Base-by-base conservation (phyloP, 2,329 filamentous ascomycete species). In the Sordariomycetes sp. region DNA sequence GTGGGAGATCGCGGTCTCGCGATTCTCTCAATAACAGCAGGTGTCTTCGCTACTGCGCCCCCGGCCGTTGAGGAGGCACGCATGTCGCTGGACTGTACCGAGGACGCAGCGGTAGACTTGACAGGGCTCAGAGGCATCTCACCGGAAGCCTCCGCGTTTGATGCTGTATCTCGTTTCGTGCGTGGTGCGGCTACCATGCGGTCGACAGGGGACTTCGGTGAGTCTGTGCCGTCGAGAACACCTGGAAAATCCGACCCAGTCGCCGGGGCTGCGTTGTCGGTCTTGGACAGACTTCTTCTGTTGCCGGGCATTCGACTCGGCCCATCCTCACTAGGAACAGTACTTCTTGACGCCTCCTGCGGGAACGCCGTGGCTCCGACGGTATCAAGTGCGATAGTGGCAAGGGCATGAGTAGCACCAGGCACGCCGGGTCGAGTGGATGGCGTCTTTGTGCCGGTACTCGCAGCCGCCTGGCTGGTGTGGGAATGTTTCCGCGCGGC, bases 21-120 rank as follows among this genome's bases (percentile, higher is more conserved):
- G 53, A 83, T 80, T n/a, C 78, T 78, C 63, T 81, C 76, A 58
- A 83, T 81, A 4, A 82, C 76, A 2, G 76, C 74, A 1, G 83
- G 73, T 60, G 75, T 70, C 67, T 77, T 68, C 61, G 72, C 66
- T 43, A 71, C 64, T 8, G 76, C 74, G 32, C 72, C 68, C 1
- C 71, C 70, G 2, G 69, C 69, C 22, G 64, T 64, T 8, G 69
- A 64, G 4, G 67, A 64, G 18, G 66, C 32, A 20, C 59, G 18
- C 22, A 51, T n/a, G 32, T 53, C 25, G 34, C 22, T 16, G 46
- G 43, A 54, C 40, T 54, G 64, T n/a, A 68, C 58, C 7, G 67
- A 62, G 20, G 67, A 64, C 7, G 69, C 67, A 3, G 66, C 61
- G 24, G 69, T 61, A 16, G 66, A 64, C 59, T 76, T 77, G 16